Evolutionary conservation across 1,139 yeast genomes (phyloP).

Genomic region (Dujonia santamariae): DNA sequence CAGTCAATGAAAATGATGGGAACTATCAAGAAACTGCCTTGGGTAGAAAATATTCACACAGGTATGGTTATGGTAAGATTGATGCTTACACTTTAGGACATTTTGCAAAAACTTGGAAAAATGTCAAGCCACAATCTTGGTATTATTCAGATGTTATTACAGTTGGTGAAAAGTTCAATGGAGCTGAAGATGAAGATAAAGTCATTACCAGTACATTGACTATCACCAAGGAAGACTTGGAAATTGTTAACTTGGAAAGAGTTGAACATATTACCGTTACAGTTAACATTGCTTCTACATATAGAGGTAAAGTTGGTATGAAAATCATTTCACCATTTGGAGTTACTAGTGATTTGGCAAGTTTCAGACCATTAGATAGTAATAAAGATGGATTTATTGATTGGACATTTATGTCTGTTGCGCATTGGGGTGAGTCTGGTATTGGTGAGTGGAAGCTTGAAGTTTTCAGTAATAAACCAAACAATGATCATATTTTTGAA

Average conservation of each 20-base stretch:
- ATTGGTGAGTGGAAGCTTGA: slow-evolving; percentile 79
- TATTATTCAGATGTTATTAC: slow-evolving; percentile 45
- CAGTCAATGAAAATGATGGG: slow-evolving; percentile 64
- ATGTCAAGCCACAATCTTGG: slow-evolving; percentile 92
- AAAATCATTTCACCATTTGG: slow-evolving; percentile 75
- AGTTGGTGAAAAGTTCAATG: slow-evolving; percentile 24
- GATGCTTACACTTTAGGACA: slow-evolving; percentile 80
- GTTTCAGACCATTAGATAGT: slow-evolving; percentile 60
- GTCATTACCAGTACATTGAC: slow-evolving; percentile 40
- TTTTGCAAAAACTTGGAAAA: slow-evolving; percentile 72
- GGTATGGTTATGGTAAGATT: slow-evolving; percentile 88
- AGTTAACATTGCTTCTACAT: slow-evolving; percentile 61
- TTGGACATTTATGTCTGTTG: slow-evolving; percentile 98
- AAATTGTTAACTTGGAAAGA: slow-evolving; percentile 58
- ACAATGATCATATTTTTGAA: slow-evolving; percentile 31
- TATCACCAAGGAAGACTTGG: slow-evolving; percentile 49
- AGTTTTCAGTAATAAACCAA: slow-evolving; percentile 37
- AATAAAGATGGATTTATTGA: slow-evolving; percentile 58
- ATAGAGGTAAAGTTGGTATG: slow-evolving; percentile 70
- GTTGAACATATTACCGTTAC: slow-evolving; percentile 86
- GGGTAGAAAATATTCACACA: slow-evolving; percentile 73
- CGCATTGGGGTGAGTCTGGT: slow-evolving; percentile 94
- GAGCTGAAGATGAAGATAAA: slow-evolving; percentile 18
- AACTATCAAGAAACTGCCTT: slow-evolving; percentile 63
- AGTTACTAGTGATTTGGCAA: slow-evolving; percentile 69